Evolutionary conservation across 2,329 filamentous ascomycete genomes (phyloP).

Genomic region (Hymenoscyphus fraxineus): DNA sequence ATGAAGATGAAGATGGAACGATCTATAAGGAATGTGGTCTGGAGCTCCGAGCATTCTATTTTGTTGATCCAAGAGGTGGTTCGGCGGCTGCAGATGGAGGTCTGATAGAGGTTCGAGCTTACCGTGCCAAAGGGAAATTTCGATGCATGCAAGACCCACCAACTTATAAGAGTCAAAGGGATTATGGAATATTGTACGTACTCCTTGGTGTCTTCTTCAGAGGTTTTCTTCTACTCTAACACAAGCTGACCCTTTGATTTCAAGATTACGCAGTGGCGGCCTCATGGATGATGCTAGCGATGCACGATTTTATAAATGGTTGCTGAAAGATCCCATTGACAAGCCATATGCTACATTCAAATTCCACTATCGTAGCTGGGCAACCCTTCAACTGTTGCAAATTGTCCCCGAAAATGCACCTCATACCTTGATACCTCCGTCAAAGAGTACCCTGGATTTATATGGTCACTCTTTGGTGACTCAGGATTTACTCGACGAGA

Average conservation of each 20-base stretch:
- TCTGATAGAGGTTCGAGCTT: slow-evolving; percentile 51
- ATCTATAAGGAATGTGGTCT: slow-evolving; percentile 39
- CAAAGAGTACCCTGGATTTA: slow-evolving; percentile 22
- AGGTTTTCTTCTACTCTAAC: background rate
- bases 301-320: slow-evolving; percentile 50
- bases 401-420: slow-evolving; percentile 37
- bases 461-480: slow-evolving; percentile 14
- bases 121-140: slow-evolving; percentile 47
- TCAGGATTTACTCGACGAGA: slow-evolving; percentile 15
- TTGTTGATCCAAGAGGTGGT: slow-evolving; percentile 29
- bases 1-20: slow-evolving; percentile 36
- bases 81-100: slow-evolving; percentile 45
- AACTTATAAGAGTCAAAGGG: slow-evolving; percentile 45
- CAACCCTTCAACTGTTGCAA: slow-evolving; percentile 45
- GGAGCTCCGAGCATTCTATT: slow-evolving; percentile 51
- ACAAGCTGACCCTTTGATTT: background rate
- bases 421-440: slow-evolving; percentile 19
- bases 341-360: slow-evolving; percentile 50
- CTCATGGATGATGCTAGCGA: slow-evolving; percentile 50
- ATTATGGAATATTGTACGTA: slow-evolving; percentile 52
- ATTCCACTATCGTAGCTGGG: slow-evolving; percentile 55
- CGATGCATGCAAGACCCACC: slow-evolving; percentile 41
- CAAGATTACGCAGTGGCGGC: slow-evolving; percentile 50
- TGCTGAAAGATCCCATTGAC: slow-evolving; percentile 48
- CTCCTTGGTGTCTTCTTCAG: background rate